Conservation (phyloP, 768 basidiomycete species). For the Fomitopsis pulvina region DNA sequence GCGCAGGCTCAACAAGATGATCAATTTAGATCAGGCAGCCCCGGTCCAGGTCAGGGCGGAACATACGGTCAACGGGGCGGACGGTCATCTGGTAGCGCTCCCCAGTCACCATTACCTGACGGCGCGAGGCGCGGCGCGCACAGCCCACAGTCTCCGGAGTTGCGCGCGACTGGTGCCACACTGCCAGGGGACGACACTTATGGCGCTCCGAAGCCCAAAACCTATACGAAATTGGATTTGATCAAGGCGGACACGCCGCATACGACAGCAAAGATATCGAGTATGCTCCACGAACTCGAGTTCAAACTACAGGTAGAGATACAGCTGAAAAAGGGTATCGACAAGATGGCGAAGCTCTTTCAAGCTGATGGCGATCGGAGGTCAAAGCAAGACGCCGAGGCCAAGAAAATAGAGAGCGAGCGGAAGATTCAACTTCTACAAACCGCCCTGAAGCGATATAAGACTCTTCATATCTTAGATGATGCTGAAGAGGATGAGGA, state of each 20-base stretch:
- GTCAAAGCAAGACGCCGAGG: slow-evolving; percentile 86
- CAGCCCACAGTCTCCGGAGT: slow-evolving; percentile 21
- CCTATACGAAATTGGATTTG: slow-evolving; percentile 83
- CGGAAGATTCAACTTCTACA: slow-evolving; percentile 93
- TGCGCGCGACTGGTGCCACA: slow-evolving; percentile 12
- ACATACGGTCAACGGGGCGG: slow-evolving; percentile 16
- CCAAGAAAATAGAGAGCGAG: slow-evolving; percentile 91
- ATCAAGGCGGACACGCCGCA: slow-evolving; percentile 97
- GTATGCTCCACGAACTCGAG: slow-evolving; percentile 97
- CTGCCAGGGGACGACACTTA: slow-evolving; percentile 25
- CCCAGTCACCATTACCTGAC: slow-evolving; percentile 12
- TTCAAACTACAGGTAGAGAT: slow-evolving; percentile 98
- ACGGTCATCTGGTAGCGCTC: slow-evolving; percentile 10
- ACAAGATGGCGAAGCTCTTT: slow-evolving; percentile 98
- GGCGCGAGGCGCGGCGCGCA: slow-evolving; percentile 14
- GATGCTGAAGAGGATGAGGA: slow-evolving; percentile 85
- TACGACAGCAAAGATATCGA: slow-evolving; percentile 92
- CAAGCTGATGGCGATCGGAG: slow-evolving; percentile 97
- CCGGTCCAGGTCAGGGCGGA: slow-evolving; percentile 13
- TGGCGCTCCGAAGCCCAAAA: slow-evolving; percentile 47
- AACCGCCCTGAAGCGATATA: slow-evolving; percentile 91
- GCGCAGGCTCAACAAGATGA: slow-evolving; percentile 46
- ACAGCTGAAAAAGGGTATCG: slow-evolving; percentile 97
- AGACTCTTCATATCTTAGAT: slow-evolving; percentile 91
- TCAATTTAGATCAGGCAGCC: slow-evolving; percentile 45